A percentile compares a stretch with the other conserved stretches of the same genome.
Evolutionary conservation across 495 filamentous ascomycete species (phyloP).

Genomic region (Neurospora discreta): DNA sequence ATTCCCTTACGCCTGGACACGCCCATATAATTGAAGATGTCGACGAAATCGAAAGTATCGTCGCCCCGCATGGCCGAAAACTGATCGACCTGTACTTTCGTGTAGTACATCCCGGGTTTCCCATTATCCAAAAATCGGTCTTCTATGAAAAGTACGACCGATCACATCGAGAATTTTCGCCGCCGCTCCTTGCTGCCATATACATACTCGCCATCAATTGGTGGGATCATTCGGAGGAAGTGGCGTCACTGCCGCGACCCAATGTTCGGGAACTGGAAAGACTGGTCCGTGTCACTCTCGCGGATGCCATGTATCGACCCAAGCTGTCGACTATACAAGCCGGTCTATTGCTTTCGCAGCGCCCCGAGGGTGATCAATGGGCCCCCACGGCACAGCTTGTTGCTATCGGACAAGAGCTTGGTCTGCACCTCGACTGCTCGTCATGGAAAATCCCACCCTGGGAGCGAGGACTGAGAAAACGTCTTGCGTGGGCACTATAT

Average conservation of each 20-base stretch:
- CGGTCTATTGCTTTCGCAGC: slow-evolving; percentile 77
- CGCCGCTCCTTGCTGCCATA: slow-evolving; percentile 75
- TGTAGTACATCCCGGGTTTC: slow-evolving; percentile 80
- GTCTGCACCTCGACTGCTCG: slow-evolving; percentile 79
- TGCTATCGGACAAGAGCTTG: slow-evolving; percentile 70
- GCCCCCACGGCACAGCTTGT: slow-evolving; percentile 78
- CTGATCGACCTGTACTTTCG: slow-evolving; percentile 82
- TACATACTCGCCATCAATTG: slow-evolving; percentile 88
- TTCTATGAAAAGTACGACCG: slow-evolving; percentile 78
- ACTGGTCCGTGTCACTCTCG: slow-evolving; percentile 59
- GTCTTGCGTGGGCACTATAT: slow-evolving; percentile 83
- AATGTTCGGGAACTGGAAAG: slow-evolving; percentile 68
- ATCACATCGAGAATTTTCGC: slow-evolving; percentile 66
- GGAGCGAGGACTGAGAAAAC: slow-evolving; percentile 74
- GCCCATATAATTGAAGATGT: slow-evolving; percentile 52
- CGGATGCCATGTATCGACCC: slow-evolving; percentile 67
- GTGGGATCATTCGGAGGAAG: slow-evolving; percentile 63
- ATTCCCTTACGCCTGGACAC: slow-evolving; percentile 49
- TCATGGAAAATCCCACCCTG: slow-evolving; percentile 78
- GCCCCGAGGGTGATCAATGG: slow-evolving; percentile 77
- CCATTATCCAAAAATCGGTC: slow-evolving; percentile 76
- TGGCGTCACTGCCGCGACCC: slow-evolving; percentile 53
- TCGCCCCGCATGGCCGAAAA: slow-evolving; percentile 69
- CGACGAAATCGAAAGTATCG: slow-evolving; percentile 70
- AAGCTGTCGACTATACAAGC: slow-evolving; percentile 93